These are phyloP conservation scores for Grosmannia serpens DNA, from an alignment of 2,329 filamentous ascomycete species.

Conservation along the genomic window DNA sequence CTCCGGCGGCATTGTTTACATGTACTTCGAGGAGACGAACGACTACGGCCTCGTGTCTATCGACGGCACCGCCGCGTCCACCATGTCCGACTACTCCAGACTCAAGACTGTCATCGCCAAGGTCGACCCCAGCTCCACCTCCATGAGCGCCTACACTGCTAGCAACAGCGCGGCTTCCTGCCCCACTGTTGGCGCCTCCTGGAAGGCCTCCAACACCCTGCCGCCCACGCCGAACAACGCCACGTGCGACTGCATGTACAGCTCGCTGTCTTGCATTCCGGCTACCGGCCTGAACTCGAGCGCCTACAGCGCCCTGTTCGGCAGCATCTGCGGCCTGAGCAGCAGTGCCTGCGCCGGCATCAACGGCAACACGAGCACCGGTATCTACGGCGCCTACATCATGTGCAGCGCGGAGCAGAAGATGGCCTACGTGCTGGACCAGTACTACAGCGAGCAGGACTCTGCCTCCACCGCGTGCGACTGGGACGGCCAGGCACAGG, in stretches of 20 bases:
- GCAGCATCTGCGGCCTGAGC: constrained; percentile 54
- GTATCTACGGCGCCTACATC: constrained; percentile 64
- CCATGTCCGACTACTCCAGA: constrained; percentile 62
- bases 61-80: constrained; percentile 43
- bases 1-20: constrained; percentile 96
- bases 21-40: constrained; percentile 91
- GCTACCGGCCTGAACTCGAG: constrained; percentile 42
- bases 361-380: constrained; percentile 51
- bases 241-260: constrained; percentile 80
- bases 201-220: constrained; percentile 60
- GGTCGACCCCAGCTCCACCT: constrained; percentile 54
- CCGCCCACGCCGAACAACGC: constrained; percentile 70
- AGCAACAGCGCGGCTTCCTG: constrained; percentile 61
- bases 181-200: constrained; percentile 52
- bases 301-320: constrained; percentile 59
- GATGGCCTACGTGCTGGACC: constrained; percentile 62
- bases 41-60: constrained; percentile 71
- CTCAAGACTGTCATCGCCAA: constrained; percentile 60
- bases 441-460: constrained; percentile 54
- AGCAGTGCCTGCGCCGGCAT: constrained; percentile 55
- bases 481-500: constrained; percentile 56
- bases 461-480: constrained; percentile 50
- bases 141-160: constrained; percentile 58
- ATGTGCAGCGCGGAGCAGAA: constrained; percentile 63
- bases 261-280: constrained; percentile 60